A percentile compares a stretch with the other conserved stretches of the same genome.
These are phyloP conservation scores for Tuber microsphaerosporum DNA, from an alignment of 495 filamentous ascomycete genomes.

Conservation along the genomic window DNA sequence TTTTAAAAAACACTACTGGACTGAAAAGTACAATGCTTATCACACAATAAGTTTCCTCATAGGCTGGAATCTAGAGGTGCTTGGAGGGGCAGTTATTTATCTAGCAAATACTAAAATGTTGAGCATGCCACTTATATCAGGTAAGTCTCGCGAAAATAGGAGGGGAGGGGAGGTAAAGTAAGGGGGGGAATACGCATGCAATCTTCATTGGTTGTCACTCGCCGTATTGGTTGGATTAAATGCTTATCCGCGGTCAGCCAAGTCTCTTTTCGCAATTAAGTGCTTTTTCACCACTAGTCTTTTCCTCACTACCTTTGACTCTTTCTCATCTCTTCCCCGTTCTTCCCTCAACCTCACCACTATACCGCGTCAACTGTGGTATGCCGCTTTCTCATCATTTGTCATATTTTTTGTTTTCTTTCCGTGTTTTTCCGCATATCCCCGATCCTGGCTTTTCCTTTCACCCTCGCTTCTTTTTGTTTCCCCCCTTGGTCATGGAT, in stretches of 20 bases:
- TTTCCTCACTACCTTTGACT: not conserved
- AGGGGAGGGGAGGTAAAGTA: not conserved
- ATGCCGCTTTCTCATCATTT: not conserved
- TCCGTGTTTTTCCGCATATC: not conserved
- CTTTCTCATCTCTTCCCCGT: not conserved
- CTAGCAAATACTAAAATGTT: not conserved
- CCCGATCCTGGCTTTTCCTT: not conserved
- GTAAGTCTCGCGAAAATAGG: not conserved
- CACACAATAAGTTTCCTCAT: not conserved
- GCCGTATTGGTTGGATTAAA: not conserved
- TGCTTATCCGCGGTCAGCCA: not conserved
- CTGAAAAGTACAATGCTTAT: not conserved
- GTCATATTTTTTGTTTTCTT: conserved; percentile 4
- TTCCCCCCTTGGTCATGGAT: not conserved
- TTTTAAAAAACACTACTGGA: not conserved
- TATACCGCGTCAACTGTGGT: not conserved
- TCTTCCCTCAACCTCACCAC: not conserved
- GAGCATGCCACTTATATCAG: not conserved
- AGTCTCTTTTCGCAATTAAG: not conserved
- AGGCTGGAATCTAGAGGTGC: not conserved
- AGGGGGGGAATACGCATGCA: not conserved
- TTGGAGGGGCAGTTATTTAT: not conserved
- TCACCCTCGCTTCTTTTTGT: not conserved
- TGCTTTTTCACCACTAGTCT: too few relatives aligned
- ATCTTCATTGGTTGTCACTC: conserved; percentile 2